phyloP scores from a whole-genome alignment of 805 yeast genomes.

The Debaryomyces tyrocola region DNA sequence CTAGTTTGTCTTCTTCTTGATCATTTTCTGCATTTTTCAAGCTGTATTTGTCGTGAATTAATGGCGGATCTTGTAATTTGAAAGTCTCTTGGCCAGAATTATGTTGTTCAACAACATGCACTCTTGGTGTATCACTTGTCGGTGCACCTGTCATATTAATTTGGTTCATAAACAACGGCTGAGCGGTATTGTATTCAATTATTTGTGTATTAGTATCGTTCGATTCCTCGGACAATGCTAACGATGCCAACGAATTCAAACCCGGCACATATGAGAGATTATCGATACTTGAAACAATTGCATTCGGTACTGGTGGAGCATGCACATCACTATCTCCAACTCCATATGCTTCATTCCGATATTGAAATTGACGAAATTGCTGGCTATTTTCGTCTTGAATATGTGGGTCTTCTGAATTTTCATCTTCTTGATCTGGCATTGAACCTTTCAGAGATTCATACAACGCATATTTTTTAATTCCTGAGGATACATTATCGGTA shows the following conservation, averaged over 20 bases:
- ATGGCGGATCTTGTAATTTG: slow-evolving; percentile 15
- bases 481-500: too few species aligned
- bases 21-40: neutral
- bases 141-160: slow-evolving; percentile 4
- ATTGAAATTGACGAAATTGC: neutral
- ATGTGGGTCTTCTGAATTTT: neutral
- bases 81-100: slow-evolving; percentile 5
- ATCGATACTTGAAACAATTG: too few species aligned
- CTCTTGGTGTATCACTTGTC: neutral
- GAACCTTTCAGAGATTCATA: neutral
- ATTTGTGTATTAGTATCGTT: slow-evolving; percentile 14
- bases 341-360: neutral
- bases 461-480: too few species aligned
- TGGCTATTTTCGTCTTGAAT: neutral
- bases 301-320: too few species aligned
- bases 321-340: neutral
- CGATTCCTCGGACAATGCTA: slow-evolving; percentile 13
- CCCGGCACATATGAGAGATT: too few species aligned
- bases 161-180: slow-evolving; percentile 7
- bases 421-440: neutral
- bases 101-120: neutral
- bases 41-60: slow-evolving; percentile 10
- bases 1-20: neutral
- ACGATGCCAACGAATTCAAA: slow-evolving; percentile 2
- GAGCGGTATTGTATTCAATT: slow-evolving; percentile 12